Percentiles rank a stretch among this genome's conserved stretches.
Conservation (phyloP, 2,329 filamentous ascomycete species). For the Mollisia scopiformis region DNA sequence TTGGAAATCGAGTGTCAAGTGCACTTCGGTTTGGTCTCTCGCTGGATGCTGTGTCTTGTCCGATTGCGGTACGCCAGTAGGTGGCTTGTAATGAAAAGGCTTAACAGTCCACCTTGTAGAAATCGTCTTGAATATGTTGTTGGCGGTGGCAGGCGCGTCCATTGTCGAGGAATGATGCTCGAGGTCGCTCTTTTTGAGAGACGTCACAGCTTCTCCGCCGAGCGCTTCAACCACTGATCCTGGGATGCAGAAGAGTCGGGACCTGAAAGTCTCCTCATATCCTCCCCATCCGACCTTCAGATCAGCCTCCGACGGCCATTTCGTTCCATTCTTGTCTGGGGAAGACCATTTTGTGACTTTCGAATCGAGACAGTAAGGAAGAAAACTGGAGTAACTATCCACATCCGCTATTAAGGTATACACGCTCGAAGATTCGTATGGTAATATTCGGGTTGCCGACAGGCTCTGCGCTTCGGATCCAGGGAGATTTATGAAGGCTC, state of each 20-base stretch:
- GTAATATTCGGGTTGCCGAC: conserved; percentile 74
- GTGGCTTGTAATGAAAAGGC: conserved; percentile 50
- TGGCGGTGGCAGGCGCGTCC: conserved; percentile 43
- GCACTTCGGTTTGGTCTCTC: conserved; percentile 68
- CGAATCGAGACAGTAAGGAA: conserved; percentile 86
- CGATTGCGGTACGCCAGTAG: conserved; percentile 39
- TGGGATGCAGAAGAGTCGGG: conserved; percentile 76
- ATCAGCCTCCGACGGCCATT: conserved; percentile 75
- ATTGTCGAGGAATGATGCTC: conserved; percentile 45
- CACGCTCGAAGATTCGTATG: conserved; percentile 70
- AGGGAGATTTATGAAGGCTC: conserved; percentile 45
- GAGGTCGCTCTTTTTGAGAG: conserved; percentile 42
- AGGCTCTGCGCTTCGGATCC: conserved; percentile 60
- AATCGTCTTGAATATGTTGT: conserved; percentile 66
- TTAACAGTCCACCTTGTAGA: conserved; percentile 71
- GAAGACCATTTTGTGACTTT: conserved; percentile 75
- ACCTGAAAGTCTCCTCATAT: conserved; percentile 83
- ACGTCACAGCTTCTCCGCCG: conserved; percentile 57
- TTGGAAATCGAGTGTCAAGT: conserved; percentile 76
- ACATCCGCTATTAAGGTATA: conserved; percentile 90
- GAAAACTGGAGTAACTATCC: conserved; percentile 79
- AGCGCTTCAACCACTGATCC: conserved; percentile 76
- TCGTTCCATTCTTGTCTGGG: conserved; percentile 48
- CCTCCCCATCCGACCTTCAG: conserved; percentile 85
- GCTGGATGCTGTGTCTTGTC: conserved; percentile 28